Evolutionary conservation across 139 green algal genomes (phyloP).

Genomic region (Chlorella sp.): DNA sequence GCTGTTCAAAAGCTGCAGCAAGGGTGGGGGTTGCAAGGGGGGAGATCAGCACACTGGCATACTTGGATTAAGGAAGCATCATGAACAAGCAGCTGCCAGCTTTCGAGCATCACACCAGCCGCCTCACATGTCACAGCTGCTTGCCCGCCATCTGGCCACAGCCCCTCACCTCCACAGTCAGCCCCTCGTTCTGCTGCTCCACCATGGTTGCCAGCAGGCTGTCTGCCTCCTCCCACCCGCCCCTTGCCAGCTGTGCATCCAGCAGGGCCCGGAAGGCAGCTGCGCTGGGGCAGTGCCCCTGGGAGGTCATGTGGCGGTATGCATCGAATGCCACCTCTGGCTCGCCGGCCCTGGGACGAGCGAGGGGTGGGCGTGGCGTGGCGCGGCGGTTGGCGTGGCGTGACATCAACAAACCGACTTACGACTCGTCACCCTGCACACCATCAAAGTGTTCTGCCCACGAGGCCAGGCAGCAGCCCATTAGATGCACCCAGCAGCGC

Average conservation of each 20-base stretch:
- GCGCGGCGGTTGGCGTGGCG: background rate
- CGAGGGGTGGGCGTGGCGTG: background rate
- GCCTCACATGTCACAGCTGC: too few relatives aligned
- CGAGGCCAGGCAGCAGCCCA: too few relatives aligned
- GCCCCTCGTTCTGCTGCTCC: background rate
- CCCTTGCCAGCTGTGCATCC: conserved; percentile 5
- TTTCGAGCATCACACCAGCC: too few relatives aligned
- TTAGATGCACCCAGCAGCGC: too few relatives aligned
- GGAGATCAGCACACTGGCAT: too few relatives aligned
- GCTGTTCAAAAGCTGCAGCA: conserved; percentile 9
- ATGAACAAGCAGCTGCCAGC: too few relatives aligned
- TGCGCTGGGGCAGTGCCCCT: background rate
- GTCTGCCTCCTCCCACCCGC: conserved; percentile 17
- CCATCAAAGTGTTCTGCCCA: too few relatives aligned
- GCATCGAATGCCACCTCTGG: conserved; percentile 25
- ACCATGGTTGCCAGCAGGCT: background rate
- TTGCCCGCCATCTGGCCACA: too few relatives aligned
- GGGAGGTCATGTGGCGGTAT: conserved; percentile 37
- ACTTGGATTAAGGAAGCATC: too few relatives aligned
- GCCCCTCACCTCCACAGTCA: background rate
- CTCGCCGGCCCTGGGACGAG: conserved; percentile 7
- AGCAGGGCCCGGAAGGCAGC: conserved; percentile 8
- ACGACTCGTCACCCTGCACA: too few relatives aligned
- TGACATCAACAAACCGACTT: background rate
- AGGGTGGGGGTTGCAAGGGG: background rate